Percentiles rank a stretch among this genome's conserved stretches.
These are phyloP conservation scores for Lodderomyces metapsilosis DNA, from an alignment of 1,139 yeast species.

Conservation along the genomic window DNA sequence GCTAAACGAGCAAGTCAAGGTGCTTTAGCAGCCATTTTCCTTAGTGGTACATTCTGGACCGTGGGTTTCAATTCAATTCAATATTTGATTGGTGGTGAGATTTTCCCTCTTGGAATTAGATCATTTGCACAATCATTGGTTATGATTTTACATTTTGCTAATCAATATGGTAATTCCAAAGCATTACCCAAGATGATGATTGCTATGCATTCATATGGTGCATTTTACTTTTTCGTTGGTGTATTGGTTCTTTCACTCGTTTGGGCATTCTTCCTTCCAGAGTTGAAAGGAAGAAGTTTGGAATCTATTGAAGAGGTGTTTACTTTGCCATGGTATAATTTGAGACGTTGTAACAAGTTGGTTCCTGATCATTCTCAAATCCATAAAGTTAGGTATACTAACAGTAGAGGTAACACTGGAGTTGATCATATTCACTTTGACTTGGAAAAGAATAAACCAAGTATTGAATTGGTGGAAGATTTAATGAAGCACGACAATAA, in stretches of 20 bases:
- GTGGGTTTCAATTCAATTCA: constrained; percentile 61
- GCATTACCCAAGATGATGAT: constrained; percentile 55
- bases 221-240: constrained; percentile 55
- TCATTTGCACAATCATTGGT: constrained; percentile 52
- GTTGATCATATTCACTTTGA: constrained; percentile 19
- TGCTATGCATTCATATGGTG: constrained; percentile 49
- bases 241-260: constrained; percentile 39
- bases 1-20: constrained; percentile 42
- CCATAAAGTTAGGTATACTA: constrained; percentile 22
- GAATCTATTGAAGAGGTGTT: constrained; percentile 59
- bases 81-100: constrained; percentile 57
- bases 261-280: constrained; percentile 55
- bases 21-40: constrained; percentile 52
- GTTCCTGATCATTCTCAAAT: constrained; percentile 55
- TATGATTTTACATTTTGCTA: constrained; percentile 59
- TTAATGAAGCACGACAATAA: constrained; percentile 2
- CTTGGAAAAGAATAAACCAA: constrained; percentile 15
- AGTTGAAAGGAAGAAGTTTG: constrained; percentile 51
- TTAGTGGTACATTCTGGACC: constrained; percentile 61
- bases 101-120: constrained; percentile 55
- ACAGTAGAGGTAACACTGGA: constrained; percentile 19
- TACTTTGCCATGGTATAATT: constrained; percentile 56
- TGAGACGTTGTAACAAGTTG: constrained; percentile 49
- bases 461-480: constrained; percentile 12
- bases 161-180: constrained; percentile 60